These are phyloP conservation scores for Solioccasus polychromus DNA, from an alignment of 768 basidiomycete genomes.

Conservation along the genomic window DNA sequence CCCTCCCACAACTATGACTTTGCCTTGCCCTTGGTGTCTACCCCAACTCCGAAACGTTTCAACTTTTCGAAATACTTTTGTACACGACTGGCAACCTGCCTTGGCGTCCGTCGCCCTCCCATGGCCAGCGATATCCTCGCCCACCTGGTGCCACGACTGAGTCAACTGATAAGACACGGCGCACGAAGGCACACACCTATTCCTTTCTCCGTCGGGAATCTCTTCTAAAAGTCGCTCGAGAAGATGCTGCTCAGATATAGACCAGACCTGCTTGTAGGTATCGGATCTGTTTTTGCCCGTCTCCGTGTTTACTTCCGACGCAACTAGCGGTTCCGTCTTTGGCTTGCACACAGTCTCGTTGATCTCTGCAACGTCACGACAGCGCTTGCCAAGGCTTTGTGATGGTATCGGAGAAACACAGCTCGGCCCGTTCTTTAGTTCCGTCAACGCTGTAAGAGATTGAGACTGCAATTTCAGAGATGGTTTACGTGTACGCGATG, in stretches of 20 bases:
- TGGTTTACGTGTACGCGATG: slow-evolving; percentile 30
- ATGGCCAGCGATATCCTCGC: slow-evolving; percentile 80
- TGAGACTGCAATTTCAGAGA: slow-evolving; percentile 30
- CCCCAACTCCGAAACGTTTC: slow-evolving; percentile 64
- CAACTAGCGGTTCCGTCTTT: slow-evolving; percentile 13
- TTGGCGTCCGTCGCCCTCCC: slow-evolving; percentile 70
- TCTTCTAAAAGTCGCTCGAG: slow-evolving; percentile 72
- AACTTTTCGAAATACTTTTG: slow-evolving; percentile 88
- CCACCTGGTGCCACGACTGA: slow-evolving; percentile 52
- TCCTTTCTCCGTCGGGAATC: slow-evolving; percentile 74
- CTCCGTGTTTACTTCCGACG: slow-evolving; percentile 20
- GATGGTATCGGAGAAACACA: slow-evolving; percentile 12
- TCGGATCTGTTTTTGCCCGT: slow-evolving; percentile 37
- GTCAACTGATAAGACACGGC: slow-evolving; percentile 6
- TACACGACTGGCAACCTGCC: slow-evolving; percentile 86
- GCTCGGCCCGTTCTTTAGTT: slow-evolving; percentile 8
- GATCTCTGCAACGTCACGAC: slow-evolving; percentile 19
- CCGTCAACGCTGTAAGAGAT: slow-evolving; percentile 6
- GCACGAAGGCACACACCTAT: slow-evolving; percentile 46
- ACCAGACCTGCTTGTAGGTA: slow-evolving; percentile 85
- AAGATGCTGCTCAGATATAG: slow-evolving; percentile 69
- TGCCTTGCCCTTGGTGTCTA: slow-evolving; percentile 28
- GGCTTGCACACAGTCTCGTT: slow-evolving; percentile 14
- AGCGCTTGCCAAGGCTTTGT: slow-evolving; percentile 27
- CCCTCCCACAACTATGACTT: slow-evolving; percentile 13